Percentiles rank a stretch among this genome's conserved stretches.
Evolutionary conservation across 2,329 filamentous ascomycete species (phyloP).

Genomic region (Gnomoniopsis smithogilvyi): DNA sequence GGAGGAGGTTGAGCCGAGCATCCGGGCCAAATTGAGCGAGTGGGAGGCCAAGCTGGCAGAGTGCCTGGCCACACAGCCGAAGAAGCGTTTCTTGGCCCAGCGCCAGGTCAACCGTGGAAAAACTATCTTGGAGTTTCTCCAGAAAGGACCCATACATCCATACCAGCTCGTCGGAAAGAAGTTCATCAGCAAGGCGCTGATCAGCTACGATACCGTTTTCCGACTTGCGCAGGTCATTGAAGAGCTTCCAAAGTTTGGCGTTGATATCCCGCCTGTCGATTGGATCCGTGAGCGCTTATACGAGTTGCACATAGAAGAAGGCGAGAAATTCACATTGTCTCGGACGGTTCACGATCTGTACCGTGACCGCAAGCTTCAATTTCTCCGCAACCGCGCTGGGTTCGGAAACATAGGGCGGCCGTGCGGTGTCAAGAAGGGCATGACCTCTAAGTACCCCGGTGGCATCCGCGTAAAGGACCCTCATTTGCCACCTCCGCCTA

Average conservation of each 20-base stretch:
- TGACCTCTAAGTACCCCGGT: conserved; percentile 22
- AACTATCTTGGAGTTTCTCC: conserved; percentile 49
- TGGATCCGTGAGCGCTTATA: conserved; percentile 57
- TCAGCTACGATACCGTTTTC: conserved; percentile 55
- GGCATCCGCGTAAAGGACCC: conserved; percentile 25
- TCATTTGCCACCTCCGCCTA: conserved; percentile 19
- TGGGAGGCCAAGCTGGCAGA: conserved; percentile 41
- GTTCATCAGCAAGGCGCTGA: conserved; percentile 42
- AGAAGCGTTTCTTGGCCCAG: conserved; percentile 50
- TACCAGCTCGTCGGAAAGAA: conserved; percentile 54
- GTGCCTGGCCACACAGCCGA: conserved; percentile 34
- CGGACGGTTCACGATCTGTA: conserved; percentile 53
- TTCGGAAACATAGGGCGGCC: conserved; percentile 57
- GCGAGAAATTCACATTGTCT: conserved; percentile 47
- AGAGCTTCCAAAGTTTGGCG: conserved; percentile 50
- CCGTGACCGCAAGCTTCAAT: conserved; percentile 49
- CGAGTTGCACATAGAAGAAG: conserved; percentile 42
- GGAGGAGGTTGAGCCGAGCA: conserved; percentile 41
- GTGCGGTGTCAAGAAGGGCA: conserved; percentile 38
- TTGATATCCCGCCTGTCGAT: conserved; percentile 50
- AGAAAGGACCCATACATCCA: conserved; percentile 49
- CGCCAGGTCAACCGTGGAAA: conserved; percentile 55
- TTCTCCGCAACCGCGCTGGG: conserved; percentile 48
- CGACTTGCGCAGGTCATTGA: conserved; percentile 48
- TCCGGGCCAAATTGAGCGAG: conserved; percentile 39